A percentile compares a stretch with the other conserved stretches of the same genome.
These are phyloP conservation scores for Citrus glauca DNA, from an alignment of 345 rosid species.

Conservation along the genomic window DNA sequence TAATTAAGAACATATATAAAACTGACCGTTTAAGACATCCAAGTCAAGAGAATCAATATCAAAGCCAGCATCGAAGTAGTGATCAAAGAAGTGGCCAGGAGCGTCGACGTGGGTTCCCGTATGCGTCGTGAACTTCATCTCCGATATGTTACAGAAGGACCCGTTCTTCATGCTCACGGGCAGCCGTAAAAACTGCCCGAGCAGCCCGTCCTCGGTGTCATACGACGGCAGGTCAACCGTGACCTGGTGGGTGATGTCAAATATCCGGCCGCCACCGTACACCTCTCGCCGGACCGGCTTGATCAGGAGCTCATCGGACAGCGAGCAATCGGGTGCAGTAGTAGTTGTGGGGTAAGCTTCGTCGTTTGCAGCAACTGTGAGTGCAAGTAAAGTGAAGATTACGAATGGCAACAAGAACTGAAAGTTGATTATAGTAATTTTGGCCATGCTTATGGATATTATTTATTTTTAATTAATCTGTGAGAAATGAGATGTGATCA, in stretches of 20 bases:
- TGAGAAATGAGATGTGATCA: not conserved
- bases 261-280: not conserved
- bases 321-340: not conserved
- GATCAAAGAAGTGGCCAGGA: conserved; percentile 44
- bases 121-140: conserved; percentile 36
- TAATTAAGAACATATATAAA: not conserved
- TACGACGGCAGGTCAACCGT: not conserved
- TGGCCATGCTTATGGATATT: not conserved
- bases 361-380: not conserved
- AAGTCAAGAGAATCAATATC: conserved; percentile 45
- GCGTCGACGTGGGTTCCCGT: conserved; percentile 57
- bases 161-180: conserved; percentile 44
- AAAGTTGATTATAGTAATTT: not conserved
- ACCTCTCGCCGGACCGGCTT: conserved; percentile 9
- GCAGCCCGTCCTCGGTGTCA: not conserved
- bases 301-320: not conserved
- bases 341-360: not conserved
- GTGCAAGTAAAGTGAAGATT: not conserved
- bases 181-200: not conserved
- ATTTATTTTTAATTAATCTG: not conserved
- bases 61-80: conserved; percentile 45
- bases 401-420: not conserved
- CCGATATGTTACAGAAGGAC: conserved; percentile 19
- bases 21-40: conserved; percentile 29
- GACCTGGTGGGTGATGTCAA: not conserved